Evolutionary conservation across 2,329 filamentous ascomycete genomes (phyloP).

Genomic region (Penicillium crustosum): DNA sequence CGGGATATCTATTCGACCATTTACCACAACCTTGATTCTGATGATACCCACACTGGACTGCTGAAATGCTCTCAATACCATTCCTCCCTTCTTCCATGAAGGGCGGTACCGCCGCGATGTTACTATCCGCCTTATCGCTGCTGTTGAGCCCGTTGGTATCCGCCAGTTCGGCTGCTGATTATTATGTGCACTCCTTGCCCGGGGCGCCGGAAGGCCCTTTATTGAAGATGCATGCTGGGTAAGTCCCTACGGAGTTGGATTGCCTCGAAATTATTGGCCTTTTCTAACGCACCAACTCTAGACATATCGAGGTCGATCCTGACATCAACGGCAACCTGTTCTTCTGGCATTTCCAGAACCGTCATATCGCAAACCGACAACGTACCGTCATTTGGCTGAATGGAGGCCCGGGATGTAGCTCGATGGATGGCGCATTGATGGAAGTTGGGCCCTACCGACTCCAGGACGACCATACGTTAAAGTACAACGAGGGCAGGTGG

Average conservation of each 20-base stretch:
- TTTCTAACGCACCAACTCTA: slow-evolving; percentile 39
- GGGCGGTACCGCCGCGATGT: slow-evolving; percentile 16
- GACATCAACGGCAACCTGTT: slow-evolving; percentile 90
- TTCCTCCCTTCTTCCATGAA: slow-evolving; percentile 16
- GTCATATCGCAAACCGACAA: slow-evolving; percentile 88
- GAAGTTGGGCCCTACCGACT: slow-evolving; percentile 92
- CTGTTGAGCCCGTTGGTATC: slow-evolving; percentile 27
- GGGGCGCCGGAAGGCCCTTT: slow-evolving; percentile 76
- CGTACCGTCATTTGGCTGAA: slow-evolving; percentile 96
- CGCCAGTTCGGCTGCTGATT: slow-evolving; percentile 71
- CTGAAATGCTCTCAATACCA: slow-evolving; percentile 23
- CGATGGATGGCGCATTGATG: slow-evolving; percentile 94
- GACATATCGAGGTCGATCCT: slow-evolving; percentile 85
- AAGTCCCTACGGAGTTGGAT: slow-evolving; percentile 39
- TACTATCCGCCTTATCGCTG: slow-evolving; percentile 30
- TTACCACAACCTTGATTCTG: slow-evolving; percentile 3
- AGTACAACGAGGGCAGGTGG: slow-evolving; percentile 93
- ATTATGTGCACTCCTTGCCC: slow-evolving; percentile 82
- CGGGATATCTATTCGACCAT: slow-evolving; percentile 14
- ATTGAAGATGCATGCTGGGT: slow-evolving; percentile 98
- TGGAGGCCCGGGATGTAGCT: slow-evolving; percentile 94
- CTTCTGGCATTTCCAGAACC: slow-evolving; percentile 97
- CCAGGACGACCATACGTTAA: slow-evolving; percentile 68
- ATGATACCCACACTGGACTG: not conserved
- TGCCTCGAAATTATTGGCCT: not conserved